Evolutionary conservation across 768 basidiomycete genomes (phyloP), one percentile per base, ranked within the genome.

Genomic region (Infundibulicybe gibba): DNA sequence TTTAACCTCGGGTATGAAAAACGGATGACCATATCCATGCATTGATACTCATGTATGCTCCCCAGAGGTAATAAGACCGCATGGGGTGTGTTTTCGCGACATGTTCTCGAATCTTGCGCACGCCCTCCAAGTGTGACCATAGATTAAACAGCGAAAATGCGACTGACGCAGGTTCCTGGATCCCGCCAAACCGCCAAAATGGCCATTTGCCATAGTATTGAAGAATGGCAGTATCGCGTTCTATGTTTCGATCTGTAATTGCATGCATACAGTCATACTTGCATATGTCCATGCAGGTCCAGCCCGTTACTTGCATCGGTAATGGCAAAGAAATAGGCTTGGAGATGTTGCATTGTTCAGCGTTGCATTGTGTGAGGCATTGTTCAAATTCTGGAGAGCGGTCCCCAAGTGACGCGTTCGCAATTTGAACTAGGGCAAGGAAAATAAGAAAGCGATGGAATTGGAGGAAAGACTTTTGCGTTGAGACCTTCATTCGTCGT

Each of bases 161-260:
- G 48, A 97, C 94, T 2, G 90, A 90, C 6, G 94, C 87, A 5
- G 95, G 94, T 65, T 99, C 95, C 60, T 98, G 95, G 64, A 92
- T 86, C 25, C 94, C 91, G n/a, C 72, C 68, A 16, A 88, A 69
- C 25, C 94, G 77, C 80, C 84, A 87, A 63, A 99, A 98, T 0
- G 94, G 91, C 95, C 95, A 98, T 70, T 98, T 98, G 13, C 95
- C 97, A 57, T 92, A 80, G 63, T 89, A 94, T 55, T 97, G 94
- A 38, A 88, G 79, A 1, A 89, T 66, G 2, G 48, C 54, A 34
- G 57, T 54, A 0, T 79, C 77, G 5, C 49, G 54, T 30, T 53
- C 43, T n/a, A 77, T 53, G 31, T 81, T 79, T 6, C 66, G 58
- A 51, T 81, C 76, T 4, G 90, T 92, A 32, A 90, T 72, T 41